Evolutionary conservation across 768 basidiomycete genomes (phyloP).

Genomic region (Auricularia sp.): DNA sequence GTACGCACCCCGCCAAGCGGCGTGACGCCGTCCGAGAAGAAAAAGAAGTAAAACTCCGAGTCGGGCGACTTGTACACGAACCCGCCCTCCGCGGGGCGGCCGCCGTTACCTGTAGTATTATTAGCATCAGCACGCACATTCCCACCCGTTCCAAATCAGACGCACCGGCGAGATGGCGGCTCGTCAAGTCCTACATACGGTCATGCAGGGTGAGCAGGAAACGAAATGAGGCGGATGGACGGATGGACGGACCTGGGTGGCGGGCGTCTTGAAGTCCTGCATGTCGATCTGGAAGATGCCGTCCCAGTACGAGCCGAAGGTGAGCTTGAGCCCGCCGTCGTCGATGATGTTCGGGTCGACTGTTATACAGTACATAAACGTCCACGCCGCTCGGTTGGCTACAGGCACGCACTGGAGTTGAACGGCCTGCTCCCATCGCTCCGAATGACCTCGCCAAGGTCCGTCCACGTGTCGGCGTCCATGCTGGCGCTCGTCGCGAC

Average conservation of each 20-base stretch:
- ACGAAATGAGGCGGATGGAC: not conserved
- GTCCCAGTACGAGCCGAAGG: slow-evolving; percentile 11
- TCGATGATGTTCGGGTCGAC: slow-evolving; percentile 13
- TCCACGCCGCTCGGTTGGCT: no score
- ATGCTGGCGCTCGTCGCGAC: slow-evolving; percentile 16
- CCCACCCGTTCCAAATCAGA: no score
- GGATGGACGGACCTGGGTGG: not conserved
- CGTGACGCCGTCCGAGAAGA: slow-evolving; percentile 14
- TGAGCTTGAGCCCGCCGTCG: slow-evolving; percentile 12
- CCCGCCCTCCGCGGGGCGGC: slow-evolving; percentile 5
- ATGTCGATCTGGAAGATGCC: not conserved
- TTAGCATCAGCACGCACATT: no score
- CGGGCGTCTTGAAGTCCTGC: not conserved
- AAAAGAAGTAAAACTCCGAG: not conserved
- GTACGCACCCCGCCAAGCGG: slow-evolving; percentile 8
- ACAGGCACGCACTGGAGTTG: slow-evolving; percentile 16
- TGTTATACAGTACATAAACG: no score
- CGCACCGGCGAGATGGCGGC: not conserved
- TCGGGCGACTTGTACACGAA: slow-evolving; percentile 5
- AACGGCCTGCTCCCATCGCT: slow-evolving; percentile 9
- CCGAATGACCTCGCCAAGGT: slow-evolving; percentile 15
- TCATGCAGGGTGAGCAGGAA: not conserved
- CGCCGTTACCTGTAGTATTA: not conserved
- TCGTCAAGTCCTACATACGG: not conserved
- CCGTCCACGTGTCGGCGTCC: slow-evolving; percentile 17